A percentile compares a stretch with the other conserved stretches of the same genome.
Conservation (phyloP, 805 yeast species). For the Starmerella bombicola region DNA sequence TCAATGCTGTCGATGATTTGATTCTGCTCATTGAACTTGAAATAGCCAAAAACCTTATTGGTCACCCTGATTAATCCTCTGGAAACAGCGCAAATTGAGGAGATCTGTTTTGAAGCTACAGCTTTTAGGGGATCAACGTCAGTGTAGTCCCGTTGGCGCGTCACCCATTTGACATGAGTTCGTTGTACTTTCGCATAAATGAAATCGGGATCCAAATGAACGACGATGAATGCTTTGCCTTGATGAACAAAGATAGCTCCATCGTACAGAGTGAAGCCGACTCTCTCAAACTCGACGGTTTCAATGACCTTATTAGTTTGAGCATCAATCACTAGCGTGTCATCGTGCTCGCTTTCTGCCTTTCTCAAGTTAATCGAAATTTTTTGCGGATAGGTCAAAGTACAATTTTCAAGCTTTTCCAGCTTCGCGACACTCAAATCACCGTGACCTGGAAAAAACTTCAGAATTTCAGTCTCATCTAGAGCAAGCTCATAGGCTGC, state of each 20-base stretch:
- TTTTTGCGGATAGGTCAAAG: conserved; percentile 69
- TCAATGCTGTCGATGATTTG: conserved; percentile 89
- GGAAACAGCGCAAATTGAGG: conserved; percentile 28
- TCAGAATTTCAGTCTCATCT: conserved; percentile 36
- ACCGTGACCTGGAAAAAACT: conserved; percentile 39
- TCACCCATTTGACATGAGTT: conserved; percentile 88
- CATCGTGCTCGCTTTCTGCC: conserved; percentile 63
- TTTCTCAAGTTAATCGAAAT: conserved; percentile 63
- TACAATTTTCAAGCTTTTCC: conserved; percentile 25
- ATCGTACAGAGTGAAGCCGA: conserved; percentile 76
- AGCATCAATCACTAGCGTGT: conserved; percentile 79
- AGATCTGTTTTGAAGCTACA: conserved; percentile 18
- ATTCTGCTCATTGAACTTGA: conserved; percentile 64
- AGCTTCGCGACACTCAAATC: conserved; percentile 11
- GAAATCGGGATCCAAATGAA: conserved; percentile 71
- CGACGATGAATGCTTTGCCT: conserved; percentile 77
- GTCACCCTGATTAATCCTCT: conserved; percentile 66
- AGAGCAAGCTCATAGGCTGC: conserved; percentile 83
- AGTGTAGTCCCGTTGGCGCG: conserved; percentile 81
- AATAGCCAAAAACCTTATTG: conserved; percentile 79
- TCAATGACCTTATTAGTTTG: conserved; percentile 72
- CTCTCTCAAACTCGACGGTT: conserved; percentile 76
- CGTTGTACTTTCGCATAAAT: conserved; percentile 72
- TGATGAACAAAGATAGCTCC: conserved; percentile 94
- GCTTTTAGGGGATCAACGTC: conserved; percentile 66